These are phyloP conservation scores for Aureobasidium sp. DNA, from an alignment of 2,329 filamentous ascomycete genomes.

Conservation along the genomic window DNA sequence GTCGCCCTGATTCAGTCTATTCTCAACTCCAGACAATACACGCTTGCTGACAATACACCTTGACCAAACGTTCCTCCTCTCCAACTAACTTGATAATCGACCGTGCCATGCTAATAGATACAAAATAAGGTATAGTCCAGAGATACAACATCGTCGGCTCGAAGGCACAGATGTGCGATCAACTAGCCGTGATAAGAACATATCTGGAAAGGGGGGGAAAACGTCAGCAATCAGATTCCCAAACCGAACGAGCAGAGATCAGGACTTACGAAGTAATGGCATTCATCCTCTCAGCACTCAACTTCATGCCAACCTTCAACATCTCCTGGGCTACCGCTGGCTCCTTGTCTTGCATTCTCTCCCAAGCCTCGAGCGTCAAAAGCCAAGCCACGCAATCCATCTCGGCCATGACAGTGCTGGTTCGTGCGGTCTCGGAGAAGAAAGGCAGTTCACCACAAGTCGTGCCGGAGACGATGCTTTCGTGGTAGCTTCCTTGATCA, in stretches of 20 bases:
- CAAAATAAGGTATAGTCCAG: background rate
- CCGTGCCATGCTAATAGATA: background rate
- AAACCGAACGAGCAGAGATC: conserved; percentile 14
- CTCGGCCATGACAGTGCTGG: conserved; percentile 78
- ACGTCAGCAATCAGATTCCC: background rate
- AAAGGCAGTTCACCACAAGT: conserved; percentile 96
- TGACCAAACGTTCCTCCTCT: too few species aligned
- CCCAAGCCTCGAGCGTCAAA: conserved; percentile 65
- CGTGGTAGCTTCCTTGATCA: conserved; percentile 79
- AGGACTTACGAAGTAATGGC: conserved; percentile 48
- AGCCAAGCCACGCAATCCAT: conserved; percentile 75
- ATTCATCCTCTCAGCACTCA: conserved; percentile 90
- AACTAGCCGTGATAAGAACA: conserved; percentile 34
- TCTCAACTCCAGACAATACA: background rate
- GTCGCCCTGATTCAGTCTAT: background rate
- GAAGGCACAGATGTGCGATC: background rate
- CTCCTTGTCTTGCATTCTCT: conserved; percentile 60
- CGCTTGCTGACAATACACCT: background rate
- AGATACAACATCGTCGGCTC: background rate
- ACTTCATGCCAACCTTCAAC: conserved; percentile 76
- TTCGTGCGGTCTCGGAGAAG: conserved; percentile 85
- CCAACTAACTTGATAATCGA: background rate
- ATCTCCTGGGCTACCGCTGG: conserved; percentile 75
- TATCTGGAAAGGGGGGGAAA: too few species aligned
- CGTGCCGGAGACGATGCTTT: conserved; percentile 87